These are phyloP conservation scores for Carex scoparia DNA, from an alignment of 176 grass and related monocot species.

Conservation along the genomic window DNA sequence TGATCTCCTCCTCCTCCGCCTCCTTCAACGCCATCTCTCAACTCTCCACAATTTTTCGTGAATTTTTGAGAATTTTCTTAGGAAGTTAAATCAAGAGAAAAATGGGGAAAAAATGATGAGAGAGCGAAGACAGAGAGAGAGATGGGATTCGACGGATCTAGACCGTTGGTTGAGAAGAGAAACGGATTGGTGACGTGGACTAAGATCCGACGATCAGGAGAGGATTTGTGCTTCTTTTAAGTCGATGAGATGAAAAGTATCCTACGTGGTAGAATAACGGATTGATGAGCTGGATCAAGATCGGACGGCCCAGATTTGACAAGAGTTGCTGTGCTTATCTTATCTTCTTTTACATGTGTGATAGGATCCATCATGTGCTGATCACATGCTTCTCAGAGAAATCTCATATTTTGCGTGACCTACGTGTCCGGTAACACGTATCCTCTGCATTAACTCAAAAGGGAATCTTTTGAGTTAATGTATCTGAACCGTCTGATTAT, in stretches of 20 bases:
- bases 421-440: too few species aligned
- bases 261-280: neutral
- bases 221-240: neutral
- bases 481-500: too few species aligned
- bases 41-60: neutral
- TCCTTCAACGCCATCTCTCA: neutral
- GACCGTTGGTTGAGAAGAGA: neutral
- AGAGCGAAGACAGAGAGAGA: slow-evolving; percentile 5
- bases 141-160: neutral
- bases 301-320: neutral
- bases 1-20: neutral
- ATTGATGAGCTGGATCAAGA: neutral
- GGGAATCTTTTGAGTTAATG: too few species aligned
- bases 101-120: slow-evolving; percentile 22
- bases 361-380: neutral
- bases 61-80: neutral
- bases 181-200: slow-evolving; percentile 16
- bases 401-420: too few species aligned
- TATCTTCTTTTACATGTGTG: neutral
- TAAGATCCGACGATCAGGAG: neutral
- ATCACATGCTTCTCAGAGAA: too few species aligned
- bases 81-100: slow-evolving; percentile 11
- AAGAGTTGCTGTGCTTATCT: neutral
- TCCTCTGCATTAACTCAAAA: too few species aligned
- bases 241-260: neutral